Evolutionary conservation across 192 early-diverging fungal species (phyloP), one percentile per base, ranked within the genome.

Genomic region (Coemansia sp.): DNA sequence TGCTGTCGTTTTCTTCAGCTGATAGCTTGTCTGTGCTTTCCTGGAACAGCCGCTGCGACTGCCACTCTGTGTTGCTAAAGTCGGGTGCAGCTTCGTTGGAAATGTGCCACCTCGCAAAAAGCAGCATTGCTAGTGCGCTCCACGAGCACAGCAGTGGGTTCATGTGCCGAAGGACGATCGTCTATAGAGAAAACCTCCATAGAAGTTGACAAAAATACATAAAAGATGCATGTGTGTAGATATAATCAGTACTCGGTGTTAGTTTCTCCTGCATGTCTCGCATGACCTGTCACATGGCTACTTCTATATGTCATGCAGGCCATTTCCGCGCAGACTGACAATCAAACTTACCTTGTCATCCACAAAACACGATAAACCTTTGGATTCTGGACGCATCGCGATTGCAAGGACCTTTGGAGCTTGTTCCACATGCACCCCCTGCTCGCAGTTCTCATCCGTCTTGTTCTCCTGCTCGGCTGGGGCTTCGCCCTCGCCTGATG

Each of bases 61-160:
- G 72, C 78, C 78, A 81, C 31, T 57, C 73, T 2, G 69, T n/a
- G 20, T 68, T 61, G 29, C 62, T 52, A 59, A 81, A 71, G 56
- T 81, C 78, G 7, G 78, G 78, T 9, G 63, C 59, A 17, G 64
- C 63, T 59, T 75, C 78, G 55, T 69, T 63, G 25, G 68, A 62
- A 22, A 72, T 70, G 27, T 72, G 72, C 78, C 78, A 81, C 10
- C 59, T 67, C 33, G 63, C 29, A 42, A 81, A 81, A 11, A 81
- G 73, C 63, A 61, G 60, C 23, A 81, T 39, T 0, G 78, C 66
- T 53, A 81, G 64, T 5, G 78, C 63, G 56, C 66, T 66, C 78
- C 69, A 75, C 8, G 72, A 46, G 57, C 78, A 81, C 32, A 74
- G 63, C 46, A 81, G 64, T 42, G 78, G 78, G 53, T 81, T 81